phyloP scores from a whole-genome alignment of 495 filamentous ascomycete genomes.

The Pseudomonodictys pantanalensis region DNA sequence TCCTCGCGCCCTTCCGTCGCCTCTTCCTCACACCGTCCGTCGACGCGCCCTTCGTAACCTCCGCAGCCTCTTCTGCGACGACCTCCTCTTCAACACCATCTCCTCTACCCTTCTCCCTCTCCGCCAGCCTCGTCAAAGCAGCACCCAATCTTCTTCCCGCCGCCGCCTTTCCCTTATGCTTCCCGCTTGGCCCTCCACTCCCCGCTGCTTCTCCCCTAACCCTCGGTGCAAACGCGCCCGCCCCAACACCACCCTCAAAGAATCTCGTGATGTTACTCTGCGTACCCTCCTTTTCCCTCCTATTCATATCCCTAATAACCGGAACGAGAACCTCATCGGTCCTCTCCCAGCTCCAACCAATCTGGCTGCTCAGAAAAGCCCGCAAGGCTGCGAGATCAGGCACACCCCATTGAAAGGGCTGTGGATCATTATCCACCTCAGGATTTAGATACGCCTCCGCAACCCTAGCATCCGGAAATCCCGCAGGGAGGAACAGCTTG shows the following conservation, averaged over 20 bases:
- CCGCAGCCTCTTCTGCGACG: neutral
- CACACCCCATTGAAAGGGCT: slow-evolving; percentile 88
- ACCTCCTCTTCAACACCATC: neutral
- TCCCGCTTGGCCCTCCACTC: slow-evolving; percentile 36
- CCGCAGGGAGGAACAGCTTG: slow-evolving; percentile 78
- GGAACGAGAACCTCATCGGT: slow-evolving; percentile 95
- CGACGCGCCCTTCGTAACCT: neutral
- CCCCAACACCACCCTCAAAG: slow-evolving; percentile 63
- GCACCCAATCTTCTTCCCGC: slow-evolving; percentile 28
- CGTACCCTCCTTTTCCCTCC: slow-evolving; percentile 78
- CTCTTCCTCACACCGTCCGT: neutral
- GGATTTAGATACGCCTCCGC: slow-evolving; percentile 80
- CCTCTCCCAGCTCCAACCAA: slow-evolving; percentile 86
- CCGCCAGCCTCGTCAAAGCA: slow-evolving; percentile 29
- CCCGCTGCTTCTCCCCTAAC: slow-evolving; percentile 53
- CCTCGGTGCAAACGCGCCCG: slow-evolving; percentile 72
- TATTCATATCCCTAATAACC: slow-evolving; percentile 92
- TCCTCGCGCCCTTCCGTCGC: slow-evolving; percentile 3
- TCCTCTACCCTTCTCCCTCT: slow-evolving; percentile 12
- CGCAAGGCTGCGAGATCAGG: slow-evolving; percentile 85
- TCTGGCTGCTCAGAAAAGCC: slow-evolving; percentile 84
- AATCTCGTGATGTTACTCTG: slow-evolving; percentile 95
- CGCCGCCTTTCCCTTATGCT: slow-evolving; percentile 80
- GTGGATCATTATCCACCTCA: slow-evolving; percentile 74
- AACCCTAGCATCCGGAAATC: slow-evolving; percentile 73